Evolutionary conservation across 257 asterid genomes (phyloP).

Genomic region (Cinchona pubescens): DNA sequence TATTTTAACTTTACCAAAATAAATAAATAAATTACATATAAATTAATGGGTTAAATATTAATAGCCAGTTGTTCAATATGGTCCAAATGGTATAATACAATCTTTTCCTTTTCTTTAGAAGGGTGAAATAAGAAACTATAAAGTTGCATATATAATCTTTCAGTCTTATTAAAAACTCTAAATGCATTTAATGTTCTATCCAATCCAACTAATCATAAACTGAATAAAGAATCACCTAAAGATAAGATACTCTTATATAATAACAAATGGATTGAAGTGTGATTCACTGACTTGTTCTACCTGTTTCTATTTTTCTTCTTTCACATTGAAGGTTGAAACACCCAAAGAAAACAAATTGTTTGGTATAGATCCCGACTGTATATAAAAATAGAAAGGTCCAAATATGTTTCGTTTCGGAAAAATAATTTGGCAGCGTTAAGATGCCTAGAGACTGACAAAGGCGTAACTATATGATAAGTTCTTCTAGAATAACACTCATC

Average conservation of each 20-base stretch:
- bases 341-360: background rate
- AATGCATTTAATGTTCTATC: background rate
- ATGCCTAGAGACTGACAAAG: background rate
- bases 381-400: too few species aligned
- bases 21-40: too few species aligned
- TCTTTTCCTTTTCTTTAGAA: background rate
- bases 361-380: background rate
- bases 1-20: too few species aligned
- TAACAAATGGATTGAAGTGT: background rate
- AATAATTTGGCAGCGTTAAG: too few species aligned
- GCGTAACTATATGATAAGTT: too few species aligned
- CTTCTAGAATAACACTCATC: too few species aligned
- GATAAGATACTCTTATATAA: background rate
- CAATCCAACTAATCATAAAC: background rate
- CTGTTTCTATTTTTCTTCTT: background rate
- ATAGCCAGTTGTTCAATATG: too few species aligned
- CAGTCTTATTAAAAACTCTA: background rate
- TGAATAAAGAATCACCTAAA: background rate
- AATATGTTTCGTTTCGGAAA: background rate
- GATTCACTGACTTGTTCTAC: slow-evolving; percentile 1
- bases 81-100: too few species aligned
- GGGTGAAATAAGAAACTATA: background rate
- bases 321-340: background rate
- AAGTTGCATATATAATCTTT: background rate
- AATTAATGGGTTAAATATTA: too few species aligned